Evolutionary conservation across 768 basidiomycete species (phyloP), one percentile per base, ranked within the genome.

Genomic region (Udeniomyces megalosporus): DNA sequence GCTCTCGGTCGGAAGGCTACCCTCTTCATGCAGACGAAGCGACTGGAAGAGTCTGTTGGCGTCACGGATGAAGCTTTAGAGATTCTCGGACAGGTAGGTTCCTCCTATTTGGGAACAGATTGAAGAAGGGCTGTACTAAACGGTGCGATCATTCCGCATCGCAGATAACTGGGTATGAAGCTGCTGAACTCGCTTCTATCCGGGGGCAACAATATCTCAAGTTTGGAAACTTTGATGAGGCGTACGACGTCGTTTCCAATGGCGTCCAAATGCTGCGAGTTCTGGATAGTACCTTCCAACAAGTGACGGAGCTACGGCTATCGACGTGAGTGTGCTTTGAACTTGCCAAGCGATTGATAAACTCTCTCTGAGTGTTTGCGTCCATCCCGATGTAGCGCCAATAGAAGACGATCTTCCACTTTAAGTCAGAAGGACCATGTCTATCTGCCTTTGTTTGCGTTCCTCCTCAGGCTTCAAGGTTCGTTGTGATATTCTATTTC

Each of bases 1-100:
- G 86, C 87, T 0, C 72, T 84, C 31, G 77, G 82, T 0, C 76
- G 79, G 67, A 80, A 81, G 57, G 85, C 80, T 3, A 86, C 91
- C 66, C 76, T 93, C 2, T 77, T 83, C 50, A 71, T 89, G 4
- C 78, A 82, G 51, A 77, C 85, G 66, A 81, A 82, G 1, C 75
- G 78, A 44, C 68, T 69, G 44, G 67, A 64, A 22, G 61, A 63
- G 20, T 55, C 45, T 8, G 49, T 38, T 2, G 14, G n/a, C 17
- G 20, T 63, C 29, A 17, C 58, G 8, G 24, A 49, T 0, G 48
- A 63, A 20, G 42, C 35, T 0, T 42, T 44, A 11, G 28, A 31
- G 5, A 17, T 24, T 24, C 32, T 49, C 12, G 4, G 11, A 4
- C 47, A 59, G 20, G 46, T 48, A 29, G 26, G 34, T 34, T 20